Evolutionary conservation across 371 early-diverging fungal species (phyloP).

Genomic region (Syncephalis plumigaleata): DNA sequence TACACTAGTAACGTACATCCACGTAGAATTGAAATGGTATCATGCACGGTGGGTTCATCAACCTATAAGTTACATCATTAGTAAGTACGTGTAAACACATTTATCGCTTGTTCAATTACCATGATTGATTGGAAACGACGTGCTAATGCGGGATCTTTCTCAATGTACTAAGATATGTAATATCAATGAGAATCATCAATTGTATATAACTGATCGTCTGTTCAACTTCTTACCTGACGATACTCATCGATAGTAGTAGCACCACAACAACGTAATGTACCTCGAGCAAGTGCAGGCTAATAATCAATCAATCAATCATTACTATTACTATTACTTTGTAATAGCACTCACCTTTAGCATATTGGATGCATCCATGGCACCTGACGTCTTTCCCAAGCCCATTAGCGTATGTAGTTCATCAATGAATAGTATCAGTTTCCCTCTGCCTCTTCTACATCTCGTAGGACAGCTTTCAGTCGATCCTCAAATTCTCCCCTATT

Average conservation of each 20-base stretch:
- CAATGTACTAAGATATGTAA: conserved; percentile 27
- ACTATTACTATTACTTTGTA: background rate
- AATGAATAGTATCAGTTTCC: conserved; percentile 68
- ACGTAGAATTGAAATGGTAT: conserved; percentile 67
- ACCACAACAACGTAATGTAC: conserved; percentile 64
- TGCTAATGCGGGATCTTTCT: conserved; percentile 76
- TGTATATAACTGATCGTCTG: no score
- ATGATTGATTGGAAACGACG: conserved; percentile 71
- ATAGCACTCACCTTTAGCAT: conserved; percentile 48
- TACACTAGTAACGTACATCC: conserved; percentile 4
- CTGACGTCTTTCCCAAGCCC: conserved; percentile 61
- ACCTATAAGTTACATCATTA: conserved; percentile 8
- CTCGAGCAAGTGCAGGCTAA: conserved; percentile 69
- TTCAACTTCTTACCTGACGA: conserved; percentile 32
- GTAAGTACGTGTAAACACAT: no score
- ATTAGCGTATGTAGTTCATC: conserved; percentile 75
- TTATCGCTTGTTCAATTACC: conserved; percentile 23
- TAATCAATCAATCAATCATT: background rate
- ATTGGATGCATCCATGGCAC: conserved; percentile 64
- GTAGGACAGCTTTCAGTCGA: conserved; percentile 54
- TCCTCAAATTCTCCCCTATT: conserved; percentile 73
- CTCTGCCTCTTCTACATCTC: conserved; percentile 49
- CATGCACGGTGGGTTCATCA: conserved; percentile 45
- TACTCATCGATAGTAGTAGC: conserved; percentile 85
- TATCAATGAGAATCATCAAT: no score